Percentiles rank a stretch among this genome's conserved stretches.
Conservation (phyloP, 2,329 filamentous ascomycete genomes). For the Leptosphaerulina australis region DNA sequence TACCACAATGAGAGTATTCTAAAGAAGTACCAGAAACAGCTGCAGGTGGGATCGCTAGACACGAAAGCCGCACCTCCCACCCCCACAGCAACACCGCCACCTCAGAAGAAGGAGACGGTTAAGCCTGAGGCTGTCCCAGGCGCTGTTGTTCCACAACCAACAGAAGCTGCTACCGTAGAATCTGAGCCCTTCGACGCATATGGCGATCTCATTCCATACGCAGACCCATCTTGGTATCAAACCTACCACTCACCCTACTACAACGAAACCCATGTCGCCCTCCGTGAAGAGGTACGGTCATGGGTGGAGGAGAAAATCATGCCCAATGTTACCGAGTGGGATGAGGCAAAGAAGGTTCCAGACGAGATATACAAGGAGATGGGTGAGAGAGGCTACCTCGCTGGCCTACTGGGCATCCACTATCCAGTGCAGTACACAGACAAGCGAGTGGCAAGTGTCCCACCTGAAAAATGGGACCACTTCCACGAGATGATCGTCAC, state of each 20-base stretch:
- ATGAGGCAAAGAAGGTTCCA: conserved; percentile 90
- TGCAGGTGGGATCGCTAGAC: conserved; percentile 76
- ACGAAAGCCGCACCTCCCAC: conserved; percentile 69
- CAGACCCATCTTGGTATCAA: conserved; percentile 94
- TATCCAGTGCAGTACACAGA: conserved; percentile 79
- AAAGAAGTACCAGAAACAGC: conserved; percentile 66
- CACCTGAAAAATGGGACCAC: conserved; percentile 91
- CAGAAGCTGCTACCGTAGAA: conserved; percentile 57
- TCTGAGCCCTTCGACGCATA: conserved; percentile 80
- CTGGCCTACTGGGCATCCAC: conserved; percentile 84
- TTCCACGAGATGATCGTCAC: conserved; percentile 98
- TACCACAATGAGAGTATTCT: conserved; percentile 65
- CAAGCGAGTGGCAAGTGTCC: conserved; percentile 75
- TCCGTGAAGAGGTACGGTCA: conserved; percentile 87
- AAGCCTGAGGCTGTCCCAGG: conserved; percentile 67
- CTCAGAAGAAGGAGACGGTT: conserved; percentile 55
- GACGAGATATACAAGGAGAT: conserved; percentile 92
- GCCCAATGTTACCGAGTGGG: conserved; percentile 93
- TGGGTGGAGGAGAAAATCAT: conserved; percentile 92
- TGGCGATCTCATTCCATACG: conserved; percentile 87
- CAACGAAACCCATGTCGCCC: conserved; percentile 89
- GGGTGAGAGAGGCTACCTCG: conserved; percentile 89
- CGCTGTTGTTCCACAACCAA: conserved; percentile 50
- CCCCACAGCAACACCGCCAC: conserved; percentile 56
- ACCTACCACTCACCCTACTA: conserved; percentile 95